Base-by-base conservation (phyloP, 164 flowering plant species). In the Vitis vinifera region DNA sequence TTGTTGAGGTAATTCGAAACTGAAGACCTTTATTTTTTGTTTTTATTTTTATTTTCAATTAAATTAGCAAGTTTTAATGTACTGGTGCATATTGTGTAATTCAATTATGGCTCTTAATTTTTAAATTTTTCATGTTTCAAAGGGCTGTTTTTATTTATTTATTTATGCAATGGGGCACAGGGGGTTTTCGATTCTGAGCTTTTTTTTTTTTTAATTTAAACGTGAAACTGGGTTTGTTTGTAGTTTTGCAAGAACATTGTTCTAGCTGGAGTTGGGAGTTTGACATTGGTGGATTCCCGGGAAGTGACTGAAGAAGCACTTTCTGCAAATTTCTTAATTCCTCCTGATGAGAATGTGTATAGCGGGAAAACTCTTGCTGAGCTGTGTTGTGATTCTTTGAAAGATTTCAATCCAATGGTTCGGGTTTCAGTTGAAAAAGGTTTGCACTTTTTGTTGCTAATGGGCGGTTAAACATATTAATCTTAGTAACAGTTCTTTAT, bases 231-330 rank as follows among this genome's bases (percentile, higher is more conserved):
- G 23, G 23, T 58, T 16, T 13, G 10, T 49, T 53, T 67, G 78
- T 80, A 96, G 99, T 91, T 96, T 73, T 96, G 98, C 87, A 96
- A 96, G 86, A 93, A 96, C 66, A 87, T 96, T 83, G 93, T 93
- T 49, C 77, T 93, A 37, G 98, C 99, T 0, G 99, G 99, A 72
- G 88, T 96, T 67, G 98, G 99, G 8, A 96, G 99, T 79, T 69
- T 96, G 82, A 91, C 97, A 7, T 67, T 96, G 71, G 78, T 88
- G 81, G 98, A 96, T 77, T 91, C 91, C 74, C 79, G 97, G 19
- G 30, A 62, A 9, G 93, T 85, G 67, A 86, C 90, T 1, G 91
- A 88, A 62, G 93, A 89, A 55, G 76, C 85, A 17, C 68, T 89
- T 31, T 79, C 79, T 29, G 88, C 96, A 0, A 91, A 93, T 67